Evolutionary conservation across 805 yeast species (phyloP).

Genomic region (Vanderwaltozyma tropicalis): DNA sequence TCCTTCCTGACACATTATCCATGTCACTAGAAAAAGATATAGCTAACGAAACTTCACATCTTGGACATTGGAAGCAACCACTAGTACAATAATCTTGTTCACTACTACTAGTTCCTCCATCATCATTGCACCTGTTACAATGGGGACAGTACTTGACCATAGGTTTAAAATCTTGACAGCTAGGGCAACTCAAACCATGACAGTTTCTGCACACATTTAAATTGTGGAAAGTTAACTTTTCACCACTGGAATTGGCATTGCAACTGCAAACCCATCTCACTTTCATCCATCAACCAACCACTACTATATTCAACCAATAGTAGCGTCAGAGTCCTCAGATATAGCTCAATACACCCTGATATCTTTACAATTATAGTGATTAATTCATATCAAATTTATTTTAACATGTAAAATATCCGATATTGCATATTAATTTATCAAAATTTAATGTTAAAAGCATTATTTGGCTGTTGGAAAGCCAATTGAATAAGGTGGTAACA

Average conservation of each 20-base stretch:
- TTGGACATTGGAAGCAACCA: slow-evolving; percentile 1
- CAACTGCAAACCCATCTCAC: not conserved
- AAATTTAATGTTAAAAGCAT: no score
- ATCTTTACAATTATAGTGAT: no score
- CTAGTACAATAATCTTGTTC: not conserved
- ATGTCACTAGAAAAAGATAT: not conserved
- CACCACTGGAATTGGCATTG: not conserved
- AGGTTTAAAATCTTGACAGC: not conserved
- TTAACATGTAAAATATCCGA: no score
- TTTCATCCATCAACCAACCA: not conserved
- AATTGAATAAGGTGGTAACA: no score
- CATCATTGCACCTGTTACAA: not conserved
- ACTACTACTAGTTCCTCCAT: not conserved
- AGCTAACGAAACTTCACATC: not conserved
- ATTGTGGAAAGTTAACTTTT: not conserved
- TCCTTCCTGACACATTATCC: not conserved
- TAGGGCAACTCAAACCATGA: not conserved
- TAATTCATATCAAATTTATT: no score
- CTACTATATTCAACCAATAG: no score
- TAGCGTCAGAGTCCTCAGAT: no score
- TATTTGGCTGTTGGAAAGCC: no score
- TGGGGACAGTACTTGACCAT: not conserved
- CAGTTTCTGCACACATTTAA: not conserved
- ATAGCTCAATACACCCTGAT: no score
- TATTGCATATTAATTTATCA: no score